Evolutionary conservation across 225 moss, liverwort and hornwort species (phyloP), one percentile per base, ranked within the genome.

Genomic region (Asterella californica): DNA sequence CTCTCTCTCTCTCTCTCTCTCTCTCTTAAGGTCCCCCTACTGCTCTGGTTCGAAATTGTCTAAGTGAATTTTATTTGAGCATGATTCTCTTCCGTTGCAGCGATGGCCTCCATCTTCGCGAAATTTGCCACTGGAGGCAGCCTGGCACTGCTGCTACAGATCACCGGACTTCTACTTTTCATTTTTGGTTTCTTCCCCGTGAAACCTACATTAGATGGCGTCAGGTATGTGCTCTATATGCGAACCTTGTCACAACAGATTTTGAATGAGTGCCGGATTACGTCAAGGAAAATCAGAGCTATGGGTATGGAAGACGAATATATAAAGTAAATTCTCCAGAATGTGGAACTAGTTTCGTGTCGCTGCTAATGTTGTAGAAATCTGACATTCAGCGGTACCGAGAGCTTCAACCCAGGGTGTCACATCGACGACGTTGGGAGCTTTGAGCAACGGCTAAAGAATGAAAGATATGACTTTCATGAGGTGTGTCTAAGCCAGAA

Each of bases 121-220:
- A 79, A 38, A 73, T 76, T 79, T 63, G 79, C 79, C 47, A 76
- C 76, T 21, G 72, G 80, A 17, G 79, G 79, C 49, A 11, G 32
- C 6, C 45, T 80, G 42, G 85, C 82, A n/a, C 53, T 82, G 46
- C 76, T 84, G 69, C 82, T 95, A 80, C 94, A 95, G 85, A 83
- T 90, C 46, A 73, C 80, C 68, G 94, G 94, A 71, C 84, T 95
- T 34, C 60, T 88, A 10, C 85, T 95, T 54, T 95, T 95, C 82
- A 90, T 93, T 62, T 72, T 93, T 32, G 94, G 94, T 2, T 91
- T 91, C 81, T 95, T 95, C 85, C 94, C 94, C 30, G 94, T 95
- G 36, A 95, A 93, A 81, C 91, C 93, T 27, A 88, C 90, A 32
- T 88, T 95, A 70, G 79, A 63, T 66, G 90, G 94, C 80, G 48